Base-by-base conservation (phyloP, 352 stramenopile species). In the Phytophthora pseudosyringae region DNA sequence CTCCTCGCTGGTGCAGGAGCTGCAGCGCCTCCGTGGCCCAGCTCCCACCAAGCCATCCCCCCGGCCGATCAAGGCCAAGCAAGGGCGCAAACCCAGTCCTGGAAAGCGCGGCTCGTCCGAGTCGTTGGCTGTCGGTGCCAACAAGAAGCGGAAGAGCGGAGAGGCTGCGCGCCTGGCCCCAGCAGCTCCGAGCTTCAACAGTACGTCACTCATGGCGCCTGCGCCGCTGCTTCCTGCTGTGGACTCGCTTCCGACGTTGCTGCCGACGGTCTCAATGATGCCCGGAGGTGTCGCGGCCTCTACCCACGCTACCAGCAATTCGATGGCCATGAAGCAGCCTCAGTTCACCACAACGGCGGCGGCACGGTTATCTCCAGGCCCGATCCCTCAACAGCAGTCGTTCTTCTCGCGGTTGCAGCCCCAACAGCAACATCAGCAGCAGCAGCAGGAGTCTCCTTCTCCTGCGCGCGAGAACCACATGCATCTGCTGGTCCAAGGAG, bases 401-500 rank as follows among this genome's bases (percentile, higher is more conserved):
- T 80, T 86, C 50, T 84, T 89, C 40, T 45, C 78, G 15, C 76
- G 73, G 11, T 71, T 88, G 55, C 59, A 76, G 12, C 50, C 57
- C 49, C 62, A 52, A 53, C 59, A 45, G 39, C 46, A 49, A 49
- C 62, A 68, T 15, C 55, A 63, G n/a, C 64, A 51, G 54, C 56
- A 48, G 25, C 33, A 50, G 52, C 60, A 66, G 26, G 51, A n/a
- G 18, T 55, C 52, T 18, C 15, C 49, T 40, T 35, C 49, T 25
- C 21, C 44, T 15, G 43, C 44, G 41, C 59, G 73, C 40, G 69
- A 86, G 52, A 86, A 75, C 58, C 80, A 80, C 65, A 91, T 90
- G 83, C 83, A 91, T 50, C 43, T 91, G 58, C 63, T 91, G 12
- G 79, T 74, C 5, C 76, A 90, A 60, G 75, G 80, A 18, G 79